These are phyloP conservation scores for Epithele typhae DNA, from an alignment of 768 basidiomycete genomes.

Conservation along the genomic window DNA sequence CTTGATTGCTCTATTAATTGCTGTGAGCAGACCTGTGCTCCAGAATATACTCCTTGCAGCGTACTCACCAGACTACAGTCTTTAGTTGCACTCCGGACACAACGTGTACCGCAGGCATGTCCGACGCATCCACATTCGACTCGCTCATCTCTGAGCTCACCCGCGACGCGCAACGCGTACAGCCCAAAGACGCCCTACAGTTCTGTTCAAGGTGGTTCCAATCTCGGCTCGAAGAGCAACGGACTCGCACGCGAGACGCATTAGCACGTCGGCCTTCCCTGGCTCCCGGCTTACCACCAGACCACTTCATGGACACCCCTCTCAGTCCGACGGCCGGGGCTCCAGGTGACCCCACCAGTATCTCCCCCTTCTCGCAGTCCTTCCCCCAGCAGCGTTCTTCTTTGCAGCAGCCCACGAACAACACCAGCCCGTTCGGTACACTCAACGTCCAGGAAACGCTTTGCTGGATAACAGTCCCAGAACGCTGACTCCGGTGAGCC, in stretches of 20 bases:
- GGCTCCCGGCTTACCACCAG: conserved; percentile 47
- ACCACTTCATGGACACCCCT: conserved; percentile 56
- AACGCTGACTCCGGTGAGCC: conserved; percentile 24
- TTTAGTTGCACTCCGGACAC: too few relatives aligned
- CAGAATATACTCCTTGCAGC: too few relatives aligned
- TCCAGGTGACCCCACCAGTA: conserved; percentile 33
- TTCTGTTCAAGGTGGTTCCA: conserved; percentile 96
- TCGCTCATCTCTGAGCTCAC: conserved; percentile 79
- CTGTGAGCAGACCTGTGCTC: too few relatives aligned
- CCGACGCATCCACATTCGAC: conserved; percentile 70
- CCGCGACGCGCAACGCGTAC: conserved; percentile 78
- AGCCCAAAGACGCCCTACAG: conserved; percentile 89
- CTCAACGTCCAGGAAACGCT: conserved; percentile 82
- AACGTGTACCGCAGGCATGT: conserved; percentile 6
- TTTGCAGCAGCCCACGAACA: conserved; percentile 45
- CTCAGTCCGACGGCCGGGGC: conserved; percentile 28
- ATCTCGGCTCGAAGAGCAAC: conserved; percentile 78
- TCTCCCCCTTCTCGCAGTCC: conserved; percentile 49
- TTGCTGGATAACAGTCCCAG: conserved; percentile 41
- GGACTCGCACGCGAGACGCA: conserved; percentile 65
- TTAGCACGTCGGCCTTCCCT: conserved; percentile 51
- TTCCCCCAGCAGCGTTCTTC: conserved; percentile 50
- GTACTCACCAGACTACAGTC: too few relatives aligned
- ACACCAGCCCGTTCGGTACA: conserved; percentile 66
- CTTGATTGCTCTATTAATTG: too few relatives aligned